Evolutionary conservation across 192 early-diverging fungal species (phyloP).

Genomic region (Coemansia sp.): DNA sequence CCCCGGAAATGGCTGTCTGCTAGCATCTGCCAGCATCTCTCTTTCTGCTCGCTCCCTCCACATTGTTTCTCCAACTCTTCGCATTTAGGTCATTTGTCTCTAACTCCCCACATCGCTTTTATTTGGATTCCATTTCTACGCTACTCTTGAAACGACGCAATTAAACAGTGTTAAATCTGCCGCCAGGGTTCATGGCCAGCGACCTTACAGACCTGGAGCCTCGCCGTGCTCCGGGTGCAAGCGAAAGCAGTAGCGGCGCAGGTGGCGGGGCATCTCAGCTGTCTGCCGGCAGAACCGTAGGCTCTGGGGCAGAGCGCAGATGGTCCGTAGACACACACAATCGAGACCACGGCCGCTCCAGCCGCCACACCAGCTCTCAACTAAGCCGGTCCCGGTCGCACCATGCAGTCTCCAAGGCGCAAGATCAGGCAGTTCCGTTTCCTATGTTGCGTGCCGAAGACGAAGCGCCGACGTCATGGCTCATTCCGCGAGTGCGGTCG

Average conservation of each 20-base stretch:
- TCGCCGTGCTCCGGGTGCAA: slow-evolving; percentile 2
- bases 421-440: slow-evolving; percentile 27
- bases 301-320: background rate
- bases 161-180: too few relatives aligned
- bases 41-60: background rate
- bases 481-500: slow-evolving; percentile 46
- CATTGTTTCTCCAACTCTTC: background rate
- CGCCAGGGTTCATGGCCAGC: background rate
- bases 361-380: background rate
- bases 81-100: background rate
- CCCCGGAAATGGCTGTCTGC: background rate
- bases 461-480: slow-evolving; percentile 48
- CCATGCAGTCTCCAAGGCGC: slow-evolving; percentile 1
- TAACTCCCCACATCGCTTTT: background rate
- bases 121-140: background rate
- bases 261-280: background rate
- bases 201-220: background rate
- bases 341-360: background rate
- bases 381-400: slow-evolving; percentile 26
- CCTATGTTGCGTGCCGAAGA: slow-evolving; percentile 45
- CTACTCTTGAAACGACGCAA: background rate
- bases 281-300: background rate
- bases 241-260: background rate
- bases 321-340: slow-evolving; percentile 8
- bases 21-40: background rate